These are phyloP conservation scores for Tricholoma terreum DNA, from an alignment of 768 basidiomycete species.

Conservation along the genomic window DNA sequence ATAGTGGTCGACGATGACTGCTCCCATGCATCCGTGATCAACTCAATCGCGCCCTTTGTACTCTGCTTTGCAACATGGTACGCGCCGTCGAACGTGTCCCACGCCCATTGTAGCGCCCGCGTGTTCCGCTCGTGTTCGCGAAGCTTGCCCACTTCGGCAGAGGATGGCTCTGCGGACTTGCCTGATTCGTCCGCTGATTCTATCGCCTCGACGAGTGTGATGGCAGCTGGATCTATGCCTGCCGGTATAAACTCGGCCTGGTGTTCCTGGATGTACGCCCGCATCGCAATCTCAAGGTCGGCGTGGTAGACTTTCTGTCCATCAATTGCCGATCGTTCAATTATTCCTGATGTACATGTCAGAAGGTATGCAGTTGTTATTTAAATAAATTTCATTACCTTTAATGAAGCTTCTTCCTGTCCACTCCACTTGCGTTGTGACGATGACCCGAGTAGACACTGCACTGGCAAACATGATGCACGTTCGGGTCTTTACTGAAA, in stretches of 20 bases:
- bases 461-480: constrained; percentile 93
- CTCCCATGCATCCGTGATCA: constrained; percentile 77
- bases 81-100: constrained; percentile 81
- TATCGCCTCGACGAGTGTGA: constrained; percentile 45
- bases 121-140: constrained; percentile 68
- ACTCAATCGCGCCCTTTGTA: constrained; percentile 69
- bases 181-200: constrained; percentile 38
- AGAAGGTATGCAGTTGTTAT: background rate
- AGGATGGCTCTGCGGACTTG: constrained; percentile 32
- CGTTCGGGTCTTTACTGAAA: constrained; percentile 90
- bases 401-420: constrained; percentile 96
- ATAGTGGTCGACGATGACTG: constrained; percentile 70
- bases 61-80: constrained; percentile 68
- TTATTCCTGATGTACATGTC: constrained; percentile 61
- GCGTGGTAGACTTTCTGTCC: constrained; percentile 86
- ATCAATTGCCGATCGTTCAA: constrained; percentile 86
- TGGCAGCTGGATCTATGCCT: constrained; percentile 60
- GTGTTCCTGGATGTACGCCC: constrained; percentile 85
- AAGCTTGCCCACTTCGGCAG: constrained; percentile 41
- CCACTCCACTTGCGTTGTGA: constrained; percentile 94
- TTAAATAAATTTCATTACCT: constrained; percentile 40
- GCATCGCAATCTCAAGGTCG: constrained; percentile 83
- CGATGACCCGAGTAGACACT: constrained; percentile 72
- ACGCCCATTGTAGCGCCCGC: constrained; percentile 83
- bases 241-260: constrained; percentile 86